Percentiles rank a stretch among this genome's conserved stretches.
phyloP scores from a whole-genome alignment of 192 early-diverging fungal genomes.

The Backusella sp. region DNA sequence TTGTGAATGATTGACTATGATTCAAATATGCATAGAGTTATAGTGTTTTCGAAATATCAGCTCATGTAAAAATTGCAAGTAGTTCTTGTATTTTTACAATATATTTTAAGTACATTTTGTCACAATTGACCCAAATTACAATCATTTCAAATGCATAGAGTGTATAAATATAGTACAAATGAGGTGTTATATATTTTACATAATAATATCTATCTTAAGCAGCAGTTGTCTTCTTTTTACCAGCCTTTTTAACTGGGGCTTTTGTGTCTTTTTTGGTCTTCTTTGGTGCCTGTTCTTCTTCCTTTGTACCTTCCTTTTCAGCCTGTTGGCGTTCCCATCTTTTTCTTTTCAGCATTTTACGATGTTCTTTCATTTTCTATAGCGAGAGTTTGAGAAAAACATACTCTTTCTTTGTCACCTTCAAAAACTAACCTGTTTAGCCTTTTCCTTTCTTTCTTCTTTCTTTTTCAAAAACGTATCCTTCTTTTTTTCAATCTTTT shows the following conservation, averaged over 20 bases:
- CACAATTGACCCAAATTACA: not conserved
- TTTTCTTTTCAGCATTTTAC: conserved; percentile 21
- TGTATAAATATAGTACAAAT: not conserved
- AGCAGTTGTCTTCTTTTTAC: not conserved
- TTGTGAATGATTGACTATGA: no score
- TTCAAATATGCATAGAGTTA: no score
- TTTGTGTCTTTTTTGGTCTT: not conserved
- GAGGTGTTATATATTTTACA: not conserved
- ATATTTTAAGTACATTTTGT: no score
- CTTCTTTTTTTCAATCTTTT: not conserved
- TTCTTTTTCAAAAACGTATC: conserved; percentile 15
- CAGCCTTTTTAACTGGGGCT: not conserved
- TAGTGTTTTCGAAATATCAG: no score
- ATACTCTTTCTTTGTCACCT: not conserved
- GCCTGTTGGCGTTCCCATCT: conserved; percentile 27
- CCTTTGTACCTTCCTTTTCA: conserved; percentile 3
- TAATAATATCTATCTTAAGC: not conserved
- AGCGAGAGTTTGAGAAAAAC: not conserved
- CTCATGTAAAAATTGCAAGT: no score
- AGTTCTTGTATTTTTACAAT: no score
- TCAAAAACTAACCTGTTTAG: conserved; percentile 12
- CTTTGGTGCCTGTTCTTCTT: not conserved
- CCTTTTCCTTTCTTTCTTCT: conserved; percentile 10
- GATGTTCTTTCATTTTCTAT: conserved; percentile 30
- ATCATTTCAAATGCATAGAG: no score